Evolutionary conservation across 1,284 basidiomycete species (phyloP), one percentile per base, ranked within the genome.

Genomic region (Cutaneotrichosporon daszewskae): DNA sequence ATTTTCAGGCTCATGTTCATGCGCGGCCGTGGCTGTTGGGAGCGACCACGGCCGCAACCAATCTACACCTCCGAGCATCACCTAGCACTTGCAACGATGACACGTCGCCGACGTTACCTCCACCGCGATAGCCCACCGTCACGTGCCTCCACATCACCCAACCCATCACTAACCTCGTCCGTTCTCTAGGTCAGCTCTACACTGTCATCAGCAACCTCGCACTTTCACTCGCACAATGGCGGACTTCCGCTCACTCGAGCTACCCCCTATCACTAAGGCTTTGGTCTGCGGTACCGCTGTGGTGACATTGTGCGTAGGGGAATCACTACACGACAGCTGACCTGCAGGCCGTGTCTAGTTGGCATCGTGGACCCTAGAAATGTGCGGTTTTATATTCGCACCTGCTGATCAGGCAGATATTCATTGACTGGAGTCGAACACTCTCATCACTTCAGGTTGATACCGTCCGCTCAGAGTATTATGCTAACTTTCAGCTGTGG

Each of bases 401-500:
- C n/a, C n/a, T n/a, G n/a, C n/a, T n/a, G n/a, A n/a, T n/a, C n/a
- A n/a, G n/a, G n/a, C n/a, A n/a, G n/a, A n/a, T n/a, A n/a, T n/a
- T n/a, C n/a, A n/a, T n/a, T n/a, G n/a, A n/a, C n/a, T n/a, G n/a
- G n/a, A n/a, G n/a, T n/a, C n/a, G n/a, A n/a, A n/a, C n/a, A n/a
- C n/a, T n/a, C n/a, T n/a, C n/a, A n/a, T n/a, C n/a, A n/a, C n/a
- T n/a, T n/a, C n/a, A n/a, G n/a, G n/a, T n/a, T n/a, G n/a, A n/a
- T n/a, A n/a, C n/a, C n/a, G n/a, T n/a, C n/a, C n/a, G n/a, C n/a
- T n/a, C n/a, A n/a, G n/a, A n/a, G 4, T n/a, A 18, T 8, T 8
- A 13, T 26, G 23, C 11, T 25, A 8, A 32, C 24, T 12, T 33
- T 12, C 25, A 39, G 63, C 45, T 68, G 11, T 72, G 67, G 67